These are phyloP conservation scores for Geranomyces michiganensis DNA, from an alignment of 192 early-diverging fungal species.

Conservation along the genomic window DNA sequence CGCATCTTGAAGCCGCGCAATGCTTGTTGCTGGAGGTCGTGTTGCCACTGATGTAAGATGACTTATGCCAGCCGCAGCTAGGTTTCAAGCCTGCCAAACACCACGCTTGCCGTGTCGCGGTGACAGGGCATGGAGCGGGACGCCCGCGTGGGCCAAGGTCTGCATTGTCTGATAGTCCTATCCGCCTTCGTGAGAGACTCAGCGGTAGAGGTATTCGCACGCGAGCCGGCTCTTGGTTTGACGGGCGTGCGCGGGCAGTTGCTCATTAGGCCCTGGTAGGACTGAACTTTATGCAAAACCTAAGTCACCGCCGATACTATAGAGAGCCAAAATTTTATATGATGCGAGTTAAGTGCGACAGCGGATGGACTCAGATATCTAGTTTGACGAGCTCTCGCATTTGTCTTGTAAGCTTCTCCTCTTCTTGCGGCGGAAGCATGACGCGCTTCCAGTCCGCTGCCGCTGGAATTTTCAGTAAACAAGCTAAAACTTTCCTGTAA, in stretches of 20 bases:
- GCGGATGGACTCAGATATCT: not conserved
- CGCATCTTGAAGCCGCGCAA: too few species aligned
- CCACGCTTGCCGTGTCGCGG: too few species aligned
- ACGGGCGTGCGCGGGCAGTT: constrained; percentile 4
- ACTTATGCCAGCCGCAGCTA: too few species aligned
- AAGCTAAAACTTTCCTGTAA: constrained; percentile 63
- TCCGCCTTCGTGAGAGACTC: not conserved
- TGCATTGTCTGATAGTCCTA: too few species aligned
- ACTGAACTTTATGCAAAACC: too few species aligned
- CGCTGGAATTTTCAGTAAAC: constrained; percentile 65
- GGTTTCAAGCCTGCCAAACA: too few species aligned
- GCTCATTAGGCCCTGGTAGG: not conserved
- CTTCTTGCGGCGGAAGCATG: constrained; percentile 64
- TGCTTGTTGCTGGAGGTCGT: too few species aligned
- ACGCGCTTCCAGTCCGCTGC: constrained; percentile 84
- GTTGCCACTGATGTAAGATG: too few species aligned
- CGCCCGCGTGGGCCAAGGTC: too few species aligned
- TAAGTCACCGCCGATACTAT: too few species aligned
- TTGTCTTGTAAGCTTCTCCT: constrained; percentile 39
- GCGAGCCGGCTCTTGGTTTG: not conserved
- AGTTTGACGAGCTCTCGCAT: constrained; percentile 35
- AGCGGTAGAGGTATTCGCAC: not conserved
- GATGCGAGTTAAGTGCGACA: not conserved
- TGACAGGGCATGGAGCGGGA: too few species aligned
- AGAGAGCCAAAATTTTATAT: too few species aligned